These are phyloP conservation scores for Juncus effusus DNA, from an alignment of 176 grass and related monocot species.

Conservation along the genomic window DNA sequence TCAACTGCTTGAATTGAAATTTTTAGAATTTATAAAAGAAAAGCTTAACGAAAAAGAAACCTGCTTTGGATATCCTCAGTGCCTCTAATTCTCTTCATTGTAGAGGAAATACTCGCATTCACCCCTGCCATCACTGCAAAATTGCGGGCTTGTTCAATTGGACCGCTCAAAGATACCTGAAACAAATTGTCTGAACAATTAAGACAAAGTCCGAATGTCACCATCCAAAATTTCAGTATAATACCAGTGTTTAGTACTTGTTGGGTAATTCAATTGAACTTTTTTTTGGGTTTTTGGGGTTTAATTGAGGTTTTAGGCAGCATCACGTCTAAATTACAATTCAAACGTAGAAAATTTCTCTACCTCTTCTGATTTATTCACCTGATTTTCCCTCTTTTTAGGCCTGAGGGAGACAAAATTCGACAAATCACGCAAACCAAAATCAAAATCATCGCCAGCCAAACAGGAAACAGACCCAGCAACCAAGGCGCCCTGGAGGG, in stretches of 20 bases:
- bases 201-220: no score
- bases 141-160: constrained; percentile 81
- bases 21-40: constrained; percentile 10
- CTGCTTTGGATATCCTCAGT: constrained; percentile 70
- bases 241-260: no score
- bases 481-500: constrained; percentile 56
- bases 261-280: background rate
- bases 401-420: constrained; percentile 53
- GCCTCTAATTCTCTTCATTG: constrained; percentile 89
- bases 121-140: constrained; percentile 87
- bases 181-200: background rate
- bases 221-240: background rate
- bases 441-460: constrained; percentile 38
- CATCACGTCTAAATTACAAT: background rate
- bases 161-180: constrained; percentile 64
- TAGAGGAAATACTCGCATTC: constrained; percentile 76
- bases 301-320: background rate
- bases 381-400: constrained; percentile 66
- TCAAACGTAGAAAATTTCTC: background rate
- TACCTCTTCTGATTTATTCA: constrained; percentile 12
- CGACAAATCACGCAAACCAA: constrained; percentile 40
- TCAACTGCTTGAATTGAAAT: background rate
- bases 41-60: constrained; percentile 26
- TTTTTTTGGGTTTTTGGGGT: background rate
- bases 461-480: constrained; percentile 56